phyloP scores from a whole-genome alignment of 2,329 filamentous ascomycete genomes.

The Lasiodiplodia sp. region DNA sequence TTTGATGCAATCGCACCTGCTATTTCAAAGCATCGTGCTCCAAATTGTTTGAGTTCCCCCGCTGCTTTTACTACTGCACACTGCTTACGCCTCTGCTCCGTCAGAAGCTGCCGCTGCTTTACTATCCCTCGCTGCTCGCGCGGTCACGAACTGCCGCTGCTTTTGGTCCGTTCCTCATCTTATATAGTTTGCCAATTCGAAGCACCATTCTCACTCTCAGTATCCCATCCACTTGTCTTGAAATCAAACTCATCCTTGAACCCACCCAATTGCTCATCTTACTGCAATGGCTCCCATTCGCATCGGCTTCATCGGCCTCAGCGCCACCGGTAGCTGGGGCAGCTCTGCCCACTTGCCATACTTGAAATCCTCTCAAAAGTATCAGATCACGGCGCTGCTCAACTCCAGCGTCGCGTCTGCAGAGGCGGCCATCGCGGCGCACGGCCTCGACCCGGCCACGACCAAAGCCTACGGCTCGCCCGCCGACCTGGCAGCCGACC shows the following conservation, averaged over 20 bases:
- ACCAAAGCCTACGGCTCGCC: slow-evolving; percentile 56
- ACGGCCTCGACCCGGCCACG: slow-evolving; percentile 44
- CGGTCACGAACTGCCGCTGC: background rate
- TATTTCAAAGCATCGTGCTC: background rate
- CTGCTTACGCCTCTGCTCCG: background rate
- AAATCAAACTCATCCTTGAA: background rate
- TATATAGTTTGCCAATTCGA: background rate
- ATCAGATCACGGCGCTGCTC: slow-evolving; percentile 59
- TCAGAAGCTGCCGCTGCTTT: background rate
- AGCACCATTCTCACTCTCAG: background rate
- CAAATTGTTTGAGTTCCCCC: background rate
- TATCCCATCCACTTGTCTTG: background rate
- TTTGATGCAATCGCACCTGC: slow-evolving; percentile 16
- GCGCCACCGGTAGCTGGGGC: slow-evolving; percentile 48
- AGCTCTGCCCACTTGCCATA: slow-evolving; percentile 49
- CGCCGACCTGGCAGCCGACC: slow-evolving; percentile 54
- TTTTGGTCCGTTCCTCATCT: background rate
- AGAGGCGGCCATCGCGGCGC: slow-evolving; percentile 50
- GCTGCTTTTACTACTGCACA: background rate
- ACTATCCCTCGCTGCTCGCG: background rate
- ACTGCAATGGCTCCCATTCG: slow-evolving; percentile 39
- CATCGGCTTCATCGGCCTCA: slow-evolving; percentile 45
- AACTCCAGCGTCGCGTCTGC: slow-evolving; percentile 57
- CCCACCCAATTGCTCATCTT: background rate
- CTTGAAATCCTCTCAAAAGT: slow-evolving; percentile 45